Conservation (phyloP, 176 grass and related monocot species). For the Carex kokanica region DNA sequence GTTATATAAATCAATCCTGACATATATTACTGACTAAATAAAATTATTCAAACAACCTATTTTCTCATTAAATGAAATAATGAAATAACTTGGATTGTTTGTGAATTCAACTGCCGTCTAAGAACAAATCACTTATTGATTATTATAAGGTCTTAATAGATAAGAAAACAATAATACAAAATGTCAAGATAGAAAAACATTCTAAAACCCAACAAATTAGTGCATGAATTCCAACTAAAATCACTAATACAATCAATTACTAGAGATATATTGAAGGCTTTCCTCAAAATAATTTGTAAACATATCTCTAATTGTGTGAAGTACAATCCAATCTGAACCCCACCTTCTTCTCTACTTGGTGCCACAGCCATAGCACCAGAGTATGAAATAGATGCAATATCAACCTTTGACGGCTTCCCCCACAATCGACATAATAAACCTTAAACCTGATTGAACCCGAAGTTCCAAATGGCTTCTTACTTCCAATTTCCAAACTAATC, state of each 20-base stretch:
- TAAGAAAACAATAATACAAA: background rate
- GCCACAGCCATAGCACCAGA: conserved; percentile 42
- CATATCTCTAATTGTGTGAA: conserved; percentile 17
- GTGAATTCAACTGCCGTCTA: too few relatives aligned
- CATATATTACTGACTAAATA: too few relatives aligned
- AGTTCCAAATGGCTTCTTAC: background rate
- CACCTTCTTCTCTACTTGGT: conserved; percentile 37
- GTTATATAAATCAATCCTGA: too few relatives aligned
- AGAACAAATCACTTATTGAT: too few relatives aligned
- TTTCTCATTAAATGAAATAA: too few relatives aligned
- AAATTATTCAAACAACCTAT: too few relatives aligned
- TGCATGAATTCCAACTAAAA: background rate
- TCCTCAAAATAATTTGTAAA: conserved; percentile 32
- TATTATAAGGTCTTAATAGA: background rate
- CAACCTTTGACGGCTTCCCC: conserved; percentile 42
- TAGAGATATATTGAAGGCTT: background rate
- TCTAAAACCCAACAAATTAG: background rate
- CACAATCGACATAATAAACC: conserved; percentile 40
- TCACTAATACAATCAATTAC: background rate
- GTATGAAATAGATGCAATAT: conserved; percentile 44
- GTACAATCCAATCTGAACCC: conserved; percentile 40
- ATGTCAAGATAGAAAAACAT: background rate
- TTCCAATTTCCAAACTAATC: background rate
- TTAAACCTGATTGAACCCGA: conserved; percentile 28
- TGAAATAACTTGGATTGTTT: too few relatives aligned